These are phyloP conservation scores for Pseudopithomyces chartarum DNA, from an alignment of 2,329 filamentous ascomycete genomes.

Conservation along the genomic window DNA sequence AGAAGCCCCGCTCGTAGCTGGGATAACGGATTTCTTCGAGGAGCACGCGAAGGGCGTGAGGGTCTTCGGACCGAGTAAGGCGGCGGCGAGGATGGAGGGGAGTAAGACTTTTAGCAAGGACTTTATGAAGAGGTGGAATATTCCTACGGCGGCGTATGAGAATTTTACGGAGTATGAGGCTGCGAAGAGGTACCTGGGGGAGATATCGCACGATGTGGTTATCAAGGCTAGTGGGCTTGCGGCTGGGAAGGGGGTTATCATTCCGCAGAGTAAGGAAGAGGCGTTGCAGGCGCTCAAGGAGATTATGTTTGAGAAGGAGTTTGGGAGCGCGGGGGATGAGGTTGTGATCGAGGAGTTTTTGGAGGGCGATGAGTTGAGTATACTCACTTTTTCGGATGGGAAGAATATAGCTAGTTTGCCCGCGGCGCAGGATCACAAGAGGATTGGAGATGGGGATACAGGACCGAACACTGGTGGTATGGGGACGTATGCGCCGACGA, in stretches of 20 bases:
- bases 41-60: constrained; percentile 62
- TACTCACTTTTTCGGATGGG: constrained; percentile 90
- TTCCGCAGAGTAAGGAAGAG: constrained; percentile 80
- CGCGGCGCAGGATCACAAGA: constrained; percentile 95
- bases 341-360: constrained; percentile 96
- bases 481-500: constrained; percentile 89
- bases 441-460: constrained; percentile 85
- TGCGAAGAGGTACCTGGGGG: constrained; percentile 71
- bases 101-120: constrained; percentile 98
- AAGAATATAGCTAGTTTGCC: constrained; percentile 79
- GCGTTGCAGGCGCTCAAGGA: constrained; percentile 80
- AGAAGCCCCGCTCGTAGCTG: constrained; percentile 90
- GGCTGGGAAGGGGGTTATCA: constrained; percentile 93
- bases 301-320: constrained; percentile 89
- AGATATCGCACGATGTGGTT: constrained; percentile 57
- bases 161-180: constrained; percentile 82
- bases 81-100: constrained; percentile 88
- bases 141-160: constrained; percentile 88
- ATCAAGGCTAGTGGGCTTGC: constrained; percentile 94
- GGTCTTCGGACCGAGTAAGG: constrained; percentile 83
- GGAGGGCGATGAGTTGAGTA: constrained; percentile 87
- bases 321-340: constrained; percentile 83
- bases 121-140: constrained; percentile 90
- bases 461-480: constrained; percentile 97
- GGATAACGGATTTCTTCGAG: constrained; percentile 83